Conservation (phyloP, 2,329 filamentous ascomycete species). For the Hypoxylon sp. region DNA sequence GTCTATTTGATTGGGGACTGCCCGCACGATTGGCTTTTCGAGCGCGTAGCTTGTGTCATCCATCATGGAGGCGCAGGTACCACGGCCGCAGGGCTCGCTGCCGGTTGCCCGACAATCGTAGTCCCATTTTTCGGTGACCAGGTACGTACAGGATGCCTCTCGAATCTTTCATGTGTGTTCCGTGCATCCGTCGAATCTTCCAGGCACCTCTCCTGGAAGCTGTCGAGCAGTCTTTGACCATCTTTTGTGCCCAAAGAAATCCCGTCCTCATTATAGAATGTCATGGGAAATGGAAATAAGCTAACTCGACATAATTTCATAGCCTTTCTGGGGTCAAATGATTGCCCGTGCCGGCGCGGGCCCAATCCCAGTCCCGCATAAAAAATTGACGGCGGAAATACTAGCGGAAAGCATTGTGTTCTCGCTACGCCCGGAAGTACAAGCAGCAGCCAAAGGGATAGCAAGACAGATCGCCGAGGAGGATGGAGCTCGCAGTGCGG, state of each 20-base stretch:
- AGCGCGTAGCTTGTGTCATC: conserved; percentile 71
- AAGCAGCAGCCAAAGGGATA: conserved; percentile 35
- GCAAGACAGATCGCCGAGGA: conserved; percentile 13
- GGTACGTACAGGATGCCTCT: no score
- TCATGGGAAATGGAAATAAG: no score
- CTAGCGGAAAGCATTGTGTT: conserved; percentile 65
- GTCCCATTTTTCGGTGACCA: conserved; percentile 76
- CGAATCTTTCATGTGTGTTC: no score
- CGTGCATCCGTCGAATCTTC: no score
- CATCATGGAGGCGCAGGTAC: conserved; percentile 71
- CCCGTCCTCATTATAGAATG: no score
- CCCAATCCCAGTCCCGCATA: conserved; percentile 68
- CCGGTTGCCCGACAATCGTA: conserved; percentile 72
- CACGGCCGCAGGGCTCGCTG: conserved; percentile 60
- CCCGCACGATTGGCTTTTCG: conserved; percentile 76
- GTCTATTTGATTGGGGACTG: conserved; percentile 73
- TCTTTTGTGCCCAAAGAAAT: no score
- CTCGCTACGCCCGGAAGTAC: conserved; percentile 62
- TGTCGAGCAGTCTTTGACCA: no score
- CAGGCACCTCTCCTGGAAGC: no score
- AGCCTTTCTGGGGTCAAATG: conserved; percentile 75
- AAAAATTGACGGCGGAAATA: conserved; percentile 67
- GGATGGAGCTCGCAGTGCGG: conserved; percentile 11
- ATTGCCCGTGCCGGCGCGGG: conserved; percentile 71
- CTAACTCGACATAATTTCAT: no score